These are phyloP conservation scores for Candida dajiaensis DNA, from an alignment of 805 yeast species.

Conservation along the genomic window DNA sequence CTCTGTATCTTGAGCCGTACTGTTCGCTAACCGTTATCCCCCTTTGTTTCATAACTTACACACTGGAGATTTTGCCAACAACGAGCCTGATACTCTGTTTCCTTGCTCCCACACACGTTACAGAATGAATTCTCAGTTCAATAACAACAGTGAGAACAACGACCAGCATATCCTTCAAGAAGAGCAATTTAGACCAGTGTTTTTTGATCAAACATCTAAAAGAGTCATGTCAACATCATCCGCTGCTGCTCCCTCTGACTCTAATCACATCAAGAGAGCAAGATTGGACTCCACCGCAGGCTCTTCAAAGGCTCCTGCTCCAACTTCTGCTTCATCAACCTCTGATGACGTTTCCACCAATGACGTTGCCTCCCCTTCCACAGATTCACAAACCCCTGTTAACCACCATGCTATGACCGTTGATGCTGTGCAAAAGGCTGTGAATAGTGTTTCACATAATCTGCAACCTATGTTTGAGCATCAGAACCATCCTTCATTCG, in stretches of 20 bases:
- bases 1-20: not conserved
- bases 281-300: constrained; percentile 20
- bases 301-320: constrained; percentile 7
- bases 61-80: not conserved
- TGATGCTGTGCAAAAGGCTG: constrained; percentile 8
- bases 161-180: constrained; percentile 29
- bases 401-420: constrained; percentile 6
- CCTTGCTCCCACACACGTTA: not conserved
- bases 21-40: not conserved
- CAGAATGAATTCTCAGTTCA: constrained; percentile 32
- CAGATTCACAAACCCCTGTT: constrained; percentile 11
- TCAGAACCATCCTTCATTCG: constrained; percentile 8
- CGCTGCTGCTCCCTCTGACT: constrained; percentile 12
- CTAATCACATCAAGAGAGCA: constrained; percentile 28
- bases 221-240: constrained; percentile 10
- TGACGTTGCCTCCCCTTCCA: not conserved
- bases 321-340: constrained; percentile 1
- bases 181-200: constrained; percentile 25
- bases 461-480: constrained; percentile 3
- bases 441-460: constrained; percentile 1
- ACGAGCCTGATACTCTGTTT: not conserved
- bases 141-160: constrained; percentile 30
- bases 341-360: not conserved
- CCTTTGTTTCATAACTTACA: not conserved
- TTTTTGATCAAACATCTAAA: constrained; percentile 23